These are phyloP conservation scores for Adansonia madagascariensis DNA, from an alignment of 441 rosid species.

Conservation along the genomic window DNA sequence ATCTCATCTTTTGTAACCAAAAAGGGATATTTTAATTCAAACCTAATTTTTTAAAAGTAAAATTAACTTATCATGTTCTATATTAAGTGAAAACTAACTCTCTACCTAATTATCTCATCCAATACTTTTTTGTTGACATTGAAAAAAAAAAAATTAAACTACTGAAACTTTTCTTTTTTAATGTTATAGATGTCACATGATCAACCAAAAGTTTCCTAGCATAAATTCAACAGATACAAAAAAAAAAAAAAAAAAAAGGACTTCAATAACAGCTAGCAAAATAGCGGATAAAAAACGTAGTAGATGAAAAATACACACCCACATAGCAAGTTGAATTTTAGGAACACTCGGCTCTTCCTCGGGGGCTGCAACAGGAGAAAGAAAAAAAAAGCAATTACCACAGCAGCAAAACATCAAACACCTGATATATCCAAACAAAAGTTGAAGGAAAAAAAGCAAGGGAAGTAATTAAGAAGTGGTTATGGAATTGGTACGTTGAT, in stretches of 20 bases:
- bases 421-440: background rate
- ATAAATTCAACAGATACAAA: background rate
- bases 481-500: constrained; percentile 49
- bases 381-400: constrained; percentile 7
- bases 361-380: constrained; percentile 42
- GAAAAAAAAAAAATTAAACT: background rate
- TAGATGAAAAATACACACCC: constrained; percentile 64
- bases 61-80: background rate
- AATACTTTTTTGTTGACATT: background rate
- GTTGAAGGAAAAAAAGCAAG: background rate
- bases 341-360: constrained; percentile 59
- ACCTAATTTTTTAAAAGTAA: background rate
- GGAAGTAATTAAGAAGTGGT: background rate
- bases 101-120: background rate
- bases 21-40: background rate
- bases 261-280: constrained; percentile 1
- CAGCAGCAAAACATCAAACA: constrained; percentile 35
- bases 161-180: background rate
- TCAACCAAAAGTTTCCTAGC: constrained; percentile 1
- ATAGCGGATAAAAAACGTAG: background rate
- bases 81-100: background rate
- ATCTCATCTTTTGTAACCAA: background rate
- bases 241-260: too few species aligned
- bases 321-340: constrained; percentile 91
- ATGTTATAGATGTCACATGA: background rate